Conservation (phyloP, 495 filamentous ascomycete genomes). For the Venustampulla echinocandica region DNA sequence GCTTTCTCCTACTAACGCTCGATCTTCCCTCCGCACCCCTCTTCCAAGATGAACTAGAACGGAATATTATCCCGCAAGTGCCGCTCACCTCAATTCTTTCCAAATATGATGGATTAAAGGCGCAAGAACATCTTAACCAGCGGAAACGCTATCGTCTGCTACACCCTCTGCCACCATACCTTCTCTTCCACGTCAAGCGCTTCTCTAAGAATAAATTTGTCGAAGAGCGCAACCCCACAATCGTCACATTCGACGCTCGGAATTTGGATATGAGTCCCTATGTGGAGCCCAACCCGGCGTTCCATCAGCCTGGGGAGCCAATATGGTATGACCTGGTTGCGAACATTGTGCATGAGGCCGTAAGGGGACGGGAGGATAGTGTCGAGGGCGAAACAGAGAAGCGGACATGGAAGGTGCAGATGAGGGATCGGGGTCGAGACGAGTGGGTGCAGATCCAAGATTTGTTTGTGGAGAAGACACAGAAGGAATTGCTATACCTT, state of each 20-base stretch:
- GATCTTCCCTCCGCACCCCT: conserved; percentile 88
- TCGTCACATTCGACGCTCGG: conserved; percentile 85
- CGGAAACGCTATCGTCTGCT: conserved; percentile 83
- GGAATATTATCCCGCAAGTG: conserved; percentile 95
- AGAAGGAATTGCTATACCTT: conserved; percentile 79
- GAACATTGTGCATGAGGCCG: conserved; percentile 89
- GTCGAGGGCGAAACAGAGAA: conserved; percentile 74
- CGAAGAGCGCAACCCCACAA: conserved; percentile 90
- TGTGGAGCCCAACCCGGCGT: conserved; percentile 61
- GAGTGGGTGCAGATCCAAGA: conserved; percentile 96
- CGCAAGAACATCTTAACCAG: conserved; percentile 80
- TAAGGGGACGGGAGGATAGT: conserved; percentile 61
- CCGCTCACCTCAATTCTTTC: conserved; percentile 79
- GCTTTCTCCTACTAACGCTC: conserved; percentile 84
- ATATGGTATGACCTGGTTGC: conserved; percentile 95
- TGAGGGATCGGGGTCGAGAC: conserved; percentile 51
- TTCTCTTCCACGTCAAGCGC: conserved; percentile 93
- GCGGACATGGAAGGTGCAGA: conserved; percentile 71
- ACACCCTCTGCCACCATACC: conserved; percentile 85
- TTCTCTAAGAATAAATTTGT: conserved; percentile 97
- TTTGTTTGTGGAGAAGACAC: conserved; percentile 78
- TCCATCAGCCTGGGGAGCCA: conserved; percentile 64
- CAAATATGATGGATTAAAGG: conserved; percentile 87
- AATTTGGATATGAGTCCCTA: conserved; percentile 83
- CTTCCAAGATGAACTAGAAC: conserved; percentile 86